Evolutionary conservation across 2,329 filamentous ascomycete species (phyloP).

Genomic region (Nothophaeocryptopus gaeumannii): DNA sequence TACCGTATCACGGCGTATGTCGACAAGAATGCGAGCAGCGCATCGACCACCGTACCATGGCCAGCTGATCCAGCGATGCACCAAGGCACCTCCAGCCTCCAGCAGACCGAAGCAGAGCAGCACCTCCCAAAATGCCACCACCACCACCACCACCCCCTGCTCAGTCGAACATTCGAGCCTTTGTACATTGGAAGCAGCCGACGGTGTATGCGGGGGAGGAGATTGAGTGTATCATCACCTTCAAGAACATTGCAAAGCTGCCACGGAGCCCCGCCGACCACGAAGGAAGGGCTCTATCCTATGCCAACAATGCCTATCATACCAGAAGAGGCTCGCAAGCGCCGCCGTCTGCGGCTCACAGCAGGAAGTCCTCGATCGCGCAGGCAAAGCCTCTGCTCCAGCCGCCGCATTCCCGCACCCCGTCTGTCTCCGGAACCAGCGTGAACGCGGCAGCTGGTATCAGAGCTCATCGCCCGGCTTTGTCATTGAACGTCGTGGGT

Average conservation of each 20-base stretch:
- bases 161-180: conserved; percentile 79
- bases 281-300: conserved; percentile 10
- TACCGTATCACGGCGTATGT: too few relatives aligned
- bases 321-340: conserved; percentile 21
- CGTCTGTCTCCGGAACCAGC: conserved; percentile 20
- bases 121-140: too few relatives aligned
- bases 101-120: too few relatives aligned
- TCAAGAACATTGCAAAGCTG: conserved; percentile 73
- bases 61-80: conserved; percentile 7
- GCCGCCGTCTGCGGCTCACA: conserved; percentile 17
- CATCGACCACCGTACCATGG: conserved; percentile 1
- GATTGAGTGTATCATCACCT: conserved; percentile 91
- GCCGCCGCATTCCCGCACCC: conserved; percentile 17
- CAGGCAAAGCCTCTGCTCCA: conserved; percentile 12
- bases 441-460: conserved; percentile 17
- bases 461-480: conserved; percentile 63
- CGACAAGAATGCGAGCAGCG: too few relatives aligned
- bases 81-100: not conserved
- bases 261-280: conserved; percentile 32
- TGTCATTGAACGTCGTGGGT: conserved; percentile 56
- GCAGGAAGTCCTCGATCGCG: conserved; percentile 25
- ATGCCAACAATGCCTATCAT: not conserved
- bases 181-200: conserved; percentile 90
- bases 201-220: conserved; percentile 96
- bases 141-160: conserved; percentile 11